Evolutionary conservation across 148 eudicot species (phyloP).

Genomic region (Rhododendron kiyosumense): DNA sequence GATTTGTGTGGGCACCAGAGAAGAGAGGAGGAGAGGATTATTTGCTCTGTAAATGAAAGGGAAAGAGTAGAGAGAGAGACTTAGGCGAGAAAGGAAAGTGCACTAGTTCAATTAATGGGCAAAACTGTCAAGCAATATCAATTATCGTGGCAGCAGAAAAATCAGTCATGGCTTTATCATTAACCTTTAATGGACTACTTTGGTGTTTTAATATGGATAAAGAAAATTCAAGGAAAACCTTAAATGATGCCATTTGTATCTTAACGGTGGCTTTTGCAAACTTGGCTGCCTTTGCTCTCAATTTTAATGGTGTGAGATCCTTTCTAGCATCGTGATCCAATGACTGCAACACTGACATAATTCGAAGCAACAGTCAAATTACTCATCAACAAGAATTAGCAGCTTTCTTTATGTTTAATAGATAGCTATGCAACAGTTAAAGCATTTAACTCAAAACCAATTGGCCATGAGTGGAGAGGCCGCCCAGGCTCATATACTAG

Average conservation of each 20-base stretch:
- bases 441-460: neutral
- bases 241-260: conserved; percentile 88
- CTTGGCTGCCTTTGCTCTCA: conserved; percentile 92
- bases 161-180: no score
- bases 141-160: no score
- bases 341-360: conserved; percentile 72
- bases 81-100: no score
- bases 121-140: no score
- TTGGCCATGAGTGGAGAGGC: neutral
- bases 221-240: conserved; percentile 32
- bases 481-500: neutral
- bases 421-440: neutral
- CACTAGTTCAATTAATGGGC: no score
- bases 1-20: no score
- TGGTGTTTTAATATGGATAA: neutral
- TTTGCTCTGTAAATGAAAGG: no score
- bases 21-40: no score
- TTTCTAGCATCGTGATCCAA: conserved; percentile 81
- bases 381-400: conserved; percentile 2
- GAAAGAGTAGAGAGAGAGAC: no score
- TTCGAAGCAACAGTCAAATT: conserved; percentile 4
- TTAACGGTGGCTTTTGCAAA: conserved; percentile 90
- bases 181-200: neutral
- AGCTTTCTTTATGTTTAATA: neutral
- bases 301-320: conserved; percentile 81